A percentile compares a stretch with the other conserved stretches of the same genome.
Evolutionary conservation across 2,329 filamentous ascomycete genomes (phyloP).

Genomic region (Xylariaceae sp.): DNA sequence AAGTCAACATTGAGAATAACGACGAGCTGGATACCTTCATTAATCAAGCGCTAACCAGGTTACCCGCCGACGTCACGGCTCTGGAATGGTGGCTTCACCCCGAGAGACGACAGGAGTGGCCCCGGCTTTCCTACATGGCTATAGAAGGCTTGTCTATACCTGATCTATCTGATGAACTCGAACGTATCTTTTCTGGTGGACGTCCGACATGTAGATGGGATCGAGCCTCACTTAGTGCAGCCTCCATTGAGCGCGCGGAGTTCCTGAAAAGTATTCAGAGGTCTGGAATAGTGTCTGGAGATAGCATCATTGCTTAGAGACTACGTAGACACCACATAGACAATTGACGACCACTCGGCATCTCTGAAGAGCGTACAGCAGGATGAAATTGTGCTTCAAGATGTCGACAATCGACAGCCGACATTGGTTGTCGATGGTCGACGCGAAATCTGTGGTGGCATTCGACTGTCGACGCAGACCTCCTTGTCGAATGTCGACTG

Average conservation of each 20-base stretch:
- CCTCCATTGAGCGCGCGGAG: neutral
- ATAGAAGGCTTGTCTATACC: conserved; percentile 3
- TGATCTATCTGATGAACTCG: neutral
- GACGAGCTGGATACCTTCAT: conserved; percentile 2
- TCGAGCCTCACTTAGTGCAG: neutral
- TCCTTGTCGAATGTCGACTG: too few species aligned
- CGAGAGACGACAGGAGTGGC: conserved; percentile 1
- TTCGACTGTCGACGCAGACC: too few species aligned
- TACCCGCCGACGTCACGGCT: neutral
- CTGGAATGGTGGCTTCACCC: conserved; percentile 1
- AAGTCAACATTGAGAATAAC: conserved; percentile 1
- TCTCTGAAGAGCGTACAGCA: too few species aligned
- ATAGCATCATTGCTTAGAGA: too few species aligned
- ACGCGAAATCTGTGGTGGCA: too few species aligned
- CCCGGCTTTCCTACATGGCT: neutral
- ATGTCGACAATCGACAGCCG: too few species aligned
- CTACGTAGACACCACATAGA: too few species aligned
- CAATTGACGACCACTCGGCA: too few species aligned
- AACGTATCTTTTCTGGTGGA: neutral
- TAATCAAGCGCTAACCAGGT: neutral
- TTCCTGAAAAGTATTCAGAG: neutral
- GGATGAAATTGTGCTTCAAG: too few species aligned
- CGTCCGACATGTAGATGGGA: conserved; percentile 1
- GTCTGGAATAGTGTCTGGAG: neutral
- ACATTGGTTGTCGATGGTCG: too few species aligned